Conservation (phyloP, 192 early-diverging fungal genomes). For the Paraglomus occultum region DNA sequence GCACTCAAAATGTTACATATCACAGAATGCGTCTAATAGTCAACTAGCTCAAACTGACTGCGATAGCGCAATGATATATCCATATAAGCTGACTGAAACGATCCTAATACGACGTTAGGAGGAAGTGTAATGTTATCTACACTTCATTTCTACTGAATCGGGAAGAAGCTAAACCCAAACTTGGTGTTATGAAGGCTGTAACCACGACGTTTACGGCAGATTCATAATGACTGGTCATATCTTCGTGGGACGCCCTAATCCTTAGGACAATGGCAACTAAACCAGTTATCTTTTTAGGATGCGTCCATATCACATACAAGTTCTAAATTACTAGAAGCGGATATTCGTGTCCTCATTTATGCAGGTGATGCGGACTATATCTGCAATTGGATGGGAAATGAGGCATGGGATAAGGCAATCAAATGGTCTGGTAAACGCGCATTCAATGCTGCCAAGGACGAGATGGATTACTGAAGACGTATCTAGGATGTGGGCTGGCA, state of each 20-base stretch:
- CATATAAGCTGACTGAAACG: conserved; percentile 77
- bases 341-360: conserved; percentile 84
- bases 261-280: too few species aligned
- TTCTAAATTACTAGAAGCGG: conserved; percentile 73
- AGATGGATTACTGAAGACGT: conserved; percentile 69
- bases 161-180: conserved; percentile 65
- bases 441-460: conserved; percentile 67
- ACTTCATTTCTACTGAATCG: too few species aligned
- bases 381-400: conserved; percentile 91
- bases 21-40: conserved; percentile 72
- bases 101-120: conserved; percentile 96
- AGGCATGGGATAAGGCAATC: conserved; percentile 84
- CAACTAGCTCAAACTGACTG: conserved; percentile 84
- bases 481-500: conserved; percentile 48
- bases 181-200: too few species aligned
- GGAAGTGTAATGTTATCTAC: conserved; percentile 78
- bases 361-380: conserved; percentile 94
- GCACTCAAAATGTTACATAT: conserved; percentile 85
- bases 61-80: conserved; percentile 73
- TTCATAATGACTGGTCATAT: too few species aligned
- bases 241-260: too few species aligned
- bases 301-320: conserved; percentile 69
- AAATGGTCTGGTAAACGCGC: conserved; percentile 77
- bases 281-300: too few species aligned
- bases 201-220: too few species aligned